These are phyloP conservation scores for Eucalyptus brandiana DNA, from an alignment of 345 rosid species.

Conservation along the genomic window DNA sequence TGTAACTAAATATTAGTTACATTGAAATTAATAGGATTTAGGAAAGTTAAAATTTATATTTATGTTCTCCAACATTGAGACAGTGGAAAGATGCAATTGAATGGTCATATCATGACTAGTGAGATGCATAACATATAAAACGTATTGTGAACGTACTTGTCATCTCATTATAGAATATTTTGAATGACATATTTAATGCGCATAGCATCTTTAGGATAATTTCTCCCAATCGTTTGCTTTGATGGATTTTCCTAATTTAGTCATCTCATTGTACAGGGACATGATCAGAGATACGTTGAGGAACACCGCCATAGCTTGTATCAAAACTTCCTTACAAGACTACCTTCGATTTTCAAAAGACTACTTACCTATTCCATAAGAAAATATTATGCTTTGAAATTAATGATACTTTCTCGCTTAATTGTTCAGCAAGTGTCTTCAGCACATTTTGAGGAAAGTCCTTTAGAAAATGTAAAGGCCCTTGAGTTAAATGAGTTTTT, in stretches of 20 bases:
- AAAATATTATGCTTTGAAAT: background rate
- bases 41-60: background rate
- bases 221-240: background rate
- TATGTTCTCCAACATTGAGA: background rate
- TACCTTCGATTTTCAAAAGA: background rate
- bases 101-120: background rate
- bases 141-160: background rate
- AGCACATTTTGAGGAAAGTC: background rate
- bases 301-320: background rate
- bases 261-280: background rate
- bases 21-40: background rate
- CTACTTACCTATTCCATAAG: background rate
- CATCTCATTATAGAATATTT: background rate
- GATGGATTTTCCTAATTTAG: background rate
- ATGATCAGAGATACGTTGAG: background rate
- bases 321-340: background rate
- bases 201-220: background rate
- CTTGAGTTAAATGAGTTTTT: no score
- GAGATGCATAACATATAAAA: background rate
- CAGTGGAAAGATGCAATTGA: background rate
- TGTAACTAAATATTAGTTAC: background rate
- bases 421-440: background rate
- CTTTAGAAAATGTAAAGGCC: rapidly evolving
- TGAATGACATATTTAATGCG: background rate
- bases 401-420: background rate